Evolutionary conservation across 2,329 filamentous ascomycete genomes (phyloP).

Genomic region (Epichloe sibirici): DNA sequence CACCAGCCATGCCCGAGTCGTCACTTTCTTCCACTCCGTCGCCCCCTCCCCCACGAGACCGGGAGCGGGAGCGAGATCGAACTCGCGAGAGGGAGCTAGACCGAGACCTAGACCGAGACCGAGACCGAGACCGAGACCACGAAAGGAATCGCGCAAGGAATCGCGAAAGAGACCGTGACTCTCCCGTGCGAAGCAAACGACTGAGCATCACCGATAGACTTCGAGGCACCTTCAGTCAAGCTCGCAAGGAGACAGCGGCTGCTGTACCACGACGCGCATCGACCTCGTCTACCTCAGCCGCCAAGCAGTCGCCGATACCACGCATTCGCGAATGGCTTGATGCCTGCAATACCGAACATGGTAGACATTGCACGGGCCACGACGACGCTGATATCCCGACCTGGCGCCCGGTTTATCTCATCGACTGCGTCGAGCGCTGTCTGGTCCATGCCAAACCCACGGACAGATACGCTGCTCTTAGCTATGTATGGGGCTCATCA

Average conservation of each 20-base stretch:
- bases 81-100: background rate
- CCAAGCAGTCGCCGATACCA: constrained; percentile 22
- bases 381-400: constrained; percentile 16
- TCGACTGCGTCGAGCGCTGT: constrained; percentile 27
- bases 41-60: constrained; percentile 1
- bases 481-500: constrained; percentile 30
- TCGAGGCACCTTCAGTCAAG: constrained; percentile 21
- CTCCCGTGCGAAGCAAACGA: constrained; percentile 21
- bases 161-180: constrained; percentile 15
- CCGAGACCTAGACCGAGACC: background rate
- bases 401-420: constrained; percentile 29
- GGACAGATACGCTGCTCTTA: constrained; percentile 32
- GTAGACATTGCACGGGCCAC: constrained; percentile 25
- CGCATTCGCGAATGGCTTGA: constrained; percentile 32
- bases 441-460: constrained; percentile 26
- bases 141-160: constrained; percentile 8
- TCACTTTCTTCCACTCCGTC: constrained; percentile 1
- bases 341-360: constrained; percentile 29
- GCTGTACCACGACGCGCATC: constrained; percentile 20
- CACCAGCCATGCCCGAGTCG: constrained; percentile 5
- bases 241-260: constrained; percentile 17
- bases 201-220: constrained; percentile 30
- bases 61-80: constrained; percentile 1
- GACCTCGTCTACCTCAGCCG: constrained; percentile 13
- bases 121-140: constrained; percentile 1